Evolutionary conservation across 306 rosid genomes (phyloP).

Genomic region (Amphicarpaea edgeworthii): DNA sequence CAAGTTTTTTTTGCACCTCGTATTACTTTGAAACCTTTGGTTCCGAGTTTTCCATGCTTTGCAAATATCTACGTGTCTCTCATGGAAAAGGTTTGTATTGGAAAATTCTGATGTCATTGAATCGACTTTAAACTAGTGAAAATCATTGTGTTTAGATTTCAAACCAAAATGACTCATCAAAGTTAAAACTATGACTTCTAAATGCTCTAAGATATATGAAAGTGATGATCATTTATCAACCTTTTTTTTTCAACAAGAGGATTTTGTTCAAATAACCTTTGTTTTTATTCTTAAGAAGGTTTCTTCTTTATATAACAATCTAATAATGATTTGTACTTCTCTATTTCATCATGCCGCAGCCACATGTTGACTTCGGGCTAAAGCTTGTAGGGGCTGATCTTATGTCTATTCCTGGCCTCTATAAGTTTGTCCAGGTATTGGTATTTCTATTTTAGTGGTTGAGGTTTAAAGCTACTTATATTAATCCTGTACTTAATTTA

Average conservation of each 20-base stretch:
- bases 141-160: too few relatives aligned
- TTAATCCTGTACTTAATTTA: neutral
- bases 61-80: slow-evolving; percentile 82
- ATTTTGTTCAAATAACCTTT: neutral
- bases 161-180: neutral
- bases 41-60: slow-evolving; percentile 95
- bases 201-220: neutral
- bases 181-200: too few relatives aligned
- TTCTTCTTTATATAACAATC: neutral
- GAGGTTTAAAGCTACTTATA: neutral
- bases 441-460: neutral
- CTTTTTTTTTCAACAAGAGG: neutral
- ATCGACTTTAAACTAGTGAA: too few relatives aligned
- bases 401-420: slow-evolving; percentile 93
- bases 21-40: slow-evolving; percentile 87
- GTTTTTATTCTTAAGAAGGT: neutral
- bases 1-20: slow-evolving; percentile 87
- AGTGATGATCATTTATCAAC: neutral
- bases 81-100: slow-evolving; percentile 88
- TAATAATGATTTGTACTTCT: neutral
- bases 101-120: too few relatives aligned
- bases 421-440: slow-evolving; percentile 93
- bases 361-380: slow-evolving; percentile 87
- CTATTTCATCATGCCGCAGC: slow-evolving; percentile 56
- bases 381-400: slow-evolving; percentile 83